Evolutionary conservation across 179 eudicot genomes (phyloP).

Genomic region (Beta corolliflora): DNA sequence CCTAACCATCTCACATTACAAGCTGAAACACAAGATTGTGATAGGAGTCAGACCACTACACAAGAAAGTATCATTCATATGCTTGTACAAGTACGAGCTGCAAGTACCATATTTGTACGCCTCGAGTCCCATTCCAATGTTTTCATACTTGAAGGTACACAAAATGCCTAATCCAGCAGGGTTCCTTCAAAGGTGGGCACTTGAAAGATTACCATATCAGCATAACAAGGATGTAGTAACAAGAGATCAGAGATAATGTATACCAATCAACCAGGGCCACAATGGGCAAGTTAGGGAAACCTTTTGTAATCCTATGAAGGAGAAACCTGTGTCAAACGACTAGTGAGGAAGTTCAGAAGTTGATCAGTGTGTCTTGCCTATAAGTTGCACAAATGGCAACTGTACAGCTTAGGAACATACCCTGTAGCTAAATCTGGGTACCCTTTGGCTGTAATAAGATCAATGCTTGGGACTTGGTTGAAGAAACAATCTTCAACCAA

Average conservation of each 20-base stretch:
- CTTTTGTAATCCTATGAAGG: conserved; percentile 72
- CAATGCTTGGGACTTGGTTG: no score
- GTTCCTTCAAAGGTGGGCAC: conserved; percentile 51
- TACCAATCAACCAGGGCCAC: conserved; percentile 89
- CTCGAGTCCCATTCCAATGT: conserved; percentile 95
- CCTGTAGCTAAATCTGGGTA: conserved; percentile 55
- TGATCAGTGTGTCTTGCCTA: background rate
- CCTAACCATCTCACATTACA: conserved; percentile 96
- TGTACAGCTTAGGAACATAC: conserved; percentile 32
- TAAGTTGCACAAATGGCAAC: background rate
- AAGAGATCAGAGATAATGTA: background rate
- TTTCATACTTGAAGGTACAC: conserved; percentile 91
- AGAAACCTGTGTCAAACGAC: conserved; percentile 57
- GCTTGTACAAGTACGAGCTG: background rate
- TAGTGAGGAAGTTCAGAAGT: background rate
- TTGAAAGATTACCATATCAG: conserved; percentile 42
- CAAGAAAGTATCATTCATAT: background rate
- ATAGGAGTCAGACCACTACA: background rate
- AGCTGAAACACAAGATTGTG: conserved; percentile 46
- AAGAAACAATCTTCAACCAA: no score
- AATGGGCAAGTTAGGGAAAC: conserved; percentile 73
- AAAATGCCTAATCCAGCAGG: conserved; percentile 89
- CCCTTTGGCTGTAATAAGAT: no score
- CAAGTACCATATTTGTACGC: conserved; percentile 87
- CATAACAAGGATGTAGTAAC: background rate